These are phyloP conservation scores for Nicotiana benthamiana DNA, from an alignment of 257 asterid genomes.

Conservation along the genomic window DNA sequence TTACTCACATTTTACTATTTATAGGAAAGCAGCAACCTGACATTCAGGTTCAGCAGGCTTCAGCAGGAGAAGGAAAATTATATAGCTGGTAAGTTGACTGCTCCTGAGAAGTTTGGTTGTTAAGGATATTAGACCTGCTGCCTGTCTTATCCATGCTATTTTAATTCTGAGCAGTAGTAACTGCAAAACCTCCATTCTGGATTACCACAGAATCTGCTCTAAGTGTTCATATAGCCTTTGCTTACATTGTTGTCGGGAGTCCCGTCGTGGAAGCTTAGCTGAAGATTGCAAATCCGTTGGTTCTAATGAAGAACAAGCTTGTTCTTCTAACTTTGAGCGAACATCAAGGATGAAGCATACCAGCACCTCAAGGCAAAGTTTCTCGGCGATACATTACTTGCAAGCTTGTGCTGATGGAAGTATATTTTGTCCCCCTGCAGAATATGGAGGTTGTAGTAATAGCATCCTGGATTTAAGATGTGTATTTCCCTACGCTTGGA, in stretches of 20 bases:
- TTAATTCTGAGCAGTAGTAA: constrained; percentile 51
- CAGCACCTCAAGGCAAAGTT: constrained; percentile 24
- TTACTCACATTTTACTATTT: constrained; percentile 11
- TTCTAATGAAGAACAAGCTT: constrained; percentile 42
- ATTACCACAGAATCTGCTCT: constrained; percentile 87
- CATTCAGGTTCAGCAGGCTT: constrained; percentile 47
- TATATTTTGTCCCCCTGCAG: constrained; percentile 61
- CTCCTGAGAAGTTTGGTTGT: constrained; percentile 14
- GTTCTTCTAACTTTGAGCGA: constrained; percentile 30
- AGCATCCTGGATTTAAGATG: constrained; percentile 61
- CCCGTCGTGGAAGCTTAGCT: constrained; percentile 30
- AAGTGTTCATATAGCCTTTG: constrained; percentile 79
- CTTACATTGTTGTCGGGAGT: constrained; percentile 70
- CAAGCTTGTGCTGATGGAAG: constrained; percentile 49
- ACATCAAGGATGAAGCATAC: constrained; percentile 19
- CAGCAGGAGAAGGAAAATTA: constrained; percentile 24
- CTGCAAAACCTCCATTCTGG: constrained; percentile 65
- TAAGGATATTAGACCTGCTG: constrained; percentile 15
- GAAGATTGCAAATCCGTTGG: constrained; percentile 28
- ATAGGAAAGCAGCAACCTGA: constrained; percentile 51
- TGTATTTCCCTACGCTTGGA: constrained; percentile 62
- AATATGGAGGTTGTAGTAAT: constrained; percentile 75
- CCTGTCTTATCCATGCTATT: constrained; percentile 18
- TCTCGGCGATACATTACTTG: constrained; percentile 26
- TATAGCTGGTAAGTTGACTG: constrained; percentile 55